Conservation (phyloP, 768 basidiomycete species). For the Hemileccinum impolitum region DNA sequence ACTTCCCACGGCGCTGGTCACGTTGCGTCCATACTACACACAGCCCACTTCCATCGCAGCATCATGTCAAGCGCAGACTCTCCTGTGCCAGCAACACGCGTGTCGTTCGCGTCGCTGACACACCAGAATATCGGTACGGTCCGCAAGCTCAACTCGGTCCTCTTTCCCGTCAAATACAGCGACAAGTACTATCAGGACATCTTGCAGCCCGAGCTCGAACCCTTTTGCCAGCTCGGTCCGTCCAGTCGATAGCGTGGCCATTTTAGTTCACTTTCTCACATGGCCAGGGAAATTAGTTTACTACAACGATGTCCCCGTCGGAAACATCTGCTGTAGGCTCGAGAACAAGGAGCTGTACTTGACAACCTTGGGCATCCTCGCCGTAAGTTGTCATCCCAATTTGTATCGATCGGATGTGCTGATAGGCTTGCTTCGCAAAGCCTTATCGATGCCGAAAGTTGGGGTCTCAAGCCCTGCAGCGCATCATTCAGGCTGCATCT, state of each 20-base stretch:
- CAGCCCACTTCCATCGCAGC: slow-evolving; percentile 10
- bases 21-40: slow-evolving; percentile 11
- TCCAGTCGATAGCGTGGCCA: slow-evolving; percentile 18
- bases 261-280: slow-evolving; percentile 21
- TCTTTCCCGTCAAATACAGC: slow-evolving; percentile 88
- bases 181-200: slow-evolving; percentile 86
- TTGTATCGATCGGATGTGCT: slow-evolving; percentile 10
- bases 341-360: slow-evolving; percentile 69
- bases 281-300: slow-evolving; percentile 55
- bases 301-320: slow-evolving; percentile 90
- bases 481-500: slow-evolving; percentile 61
- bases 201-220: slow-evolving; percentile 70
- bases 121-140: slow-evolving; percentile 80
- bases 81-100: slow-evolving; percentile 32
- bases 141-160: slow-evolving; percentile 61
- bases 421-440: slow-evolving; percentile 38
- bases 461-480: slow-evolving; percentile 69
- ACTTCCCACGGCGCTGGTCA: slow-evolving; percentile 24
- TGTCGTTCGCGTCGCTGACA: slow-evolving; percentile 72
- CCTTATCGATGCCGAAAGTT: slow-evolving; percentile 81
- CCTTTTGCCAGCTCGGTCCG: slow-evolving; percentile 86
- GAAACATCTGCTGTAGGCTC: slow-evolving; percentile 81
- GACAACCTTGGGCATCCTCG: slow-evolving; percentile 91
- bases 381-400: slow-evolving; percentile 47
- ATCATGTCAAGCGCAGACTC: slow-evolving; percentile 24